phyloP scores from a whole-genome alignment of 108 stramenopile genomes.

The Pseudonitzschia pungens region DNA sequence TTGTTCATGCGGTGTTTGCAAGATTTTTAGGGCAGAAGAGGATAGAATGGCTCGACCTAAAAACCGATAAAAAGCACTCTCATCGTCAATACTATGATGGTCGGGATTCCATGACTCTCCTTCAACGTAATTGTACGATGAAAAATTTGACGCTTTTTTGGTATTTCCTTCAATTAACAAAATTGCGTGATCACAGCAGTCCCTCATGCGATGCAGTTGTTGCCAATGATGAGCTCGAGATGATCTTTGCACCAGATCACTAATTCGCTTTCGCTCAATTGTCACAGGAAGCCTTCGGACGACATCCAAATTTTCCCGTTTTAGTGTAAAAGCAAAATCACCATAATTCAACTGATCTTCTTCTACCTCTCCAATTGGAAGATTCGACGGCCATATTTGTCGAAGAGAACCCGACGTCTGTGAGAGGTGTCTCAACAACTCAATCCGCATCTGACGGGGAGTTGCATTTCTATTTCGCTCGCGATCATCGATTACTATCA shows the following conservation, averaged over 20 bases:
- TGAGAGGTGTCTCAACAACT: conserved; percentile 23
- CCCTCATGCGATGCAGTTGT: conserved; percentile 34
- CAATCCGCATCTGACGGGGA: conserved; percentile 29
- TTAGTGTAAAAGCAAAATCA: conserved; percentile 31
- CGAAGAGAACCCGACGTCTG: conserved; percentile 8
- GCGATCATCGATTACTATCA: conserved; percentile 34
- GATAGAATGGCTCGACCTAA: conserved; percentile 29
- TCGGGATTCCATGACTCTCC: conserved; percentile 21
- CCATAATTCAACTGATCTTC: conserved; percentile 29
- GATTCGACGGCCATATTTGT: conserved; percentile 21
- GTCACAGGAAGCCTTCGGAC: conserved; percentile 16
- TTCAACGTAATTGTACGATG: conserved; percentile 14
- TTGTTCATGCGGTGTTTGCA: conserved; percentile 33
- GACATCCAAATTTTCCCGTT: not conserved
- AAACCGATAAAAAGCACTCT: conserved; percentile 20
- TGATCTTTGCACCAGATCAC: conserved; percentile 37
- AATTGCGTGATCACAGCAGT: conserved; percentile 23
- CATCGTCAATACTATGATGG: conserved; percentile 34
- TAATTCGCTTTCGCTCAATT: conserved; percentile 33
- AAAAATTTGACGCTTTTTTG: conserved; percentile 12
- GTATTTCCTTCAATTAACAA: conserved; percentile 37
- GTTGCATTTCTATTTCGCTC: conserved; percentile 35
- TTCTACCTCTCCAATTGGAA: conserved; percentile 19
- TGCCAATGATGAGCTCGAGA: conserved; percentile 35
- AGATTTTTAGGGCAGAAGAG: conserved; percentile 16